Evolutionary conservation across 306 rosid species (phyloP).

Genomic region (Luffa aegyptiaca): DNA sequence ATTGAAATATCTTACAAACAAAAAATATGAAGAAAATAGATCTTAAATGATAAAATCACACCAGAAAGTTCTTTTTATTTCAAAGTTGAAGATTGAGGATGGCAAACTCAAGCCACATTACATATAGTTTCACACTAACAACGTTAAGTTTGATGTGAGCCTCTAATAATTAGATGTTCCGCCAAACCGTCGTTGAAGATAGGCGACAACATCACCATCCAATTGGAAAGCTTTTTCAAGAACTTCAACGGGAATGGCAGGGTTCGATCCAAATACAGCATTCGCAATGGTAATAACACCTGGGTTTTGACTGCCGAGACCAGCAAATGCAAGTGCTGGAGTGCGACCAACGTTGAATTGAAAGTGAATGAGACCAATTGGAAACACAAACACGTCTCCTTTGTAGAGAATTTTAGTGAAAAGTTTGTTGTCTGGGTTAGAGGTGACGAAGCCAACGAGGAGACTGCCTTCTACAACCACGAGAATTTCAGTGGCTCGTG

Average conservation of each 20-base stretch:
- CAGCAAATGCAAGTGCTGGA: conserved; percentile 9
- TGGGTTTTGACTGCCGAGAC: conserved; percentile 11
- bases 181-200: conserved; percentile 3
- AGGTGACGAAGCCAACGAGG: conserved; percentile 3
- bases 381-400: conserved; percentile 15
- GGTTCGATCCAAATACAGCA: conserved; percentile 4
- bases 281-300: conserved; percentile 1
- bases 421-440: conserved; percentile 2
- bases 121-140: too few relatives aligned
- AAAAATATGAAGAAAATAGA: too few relatives aligned
- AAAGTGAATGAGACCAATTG: conserved; percentile 14
- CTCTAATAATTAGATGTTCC: too few relatives aligned
- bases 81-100: too few relatives aligned
- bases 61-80: too few relatives aligned
- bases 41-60: too few relatives aligned
- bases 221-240: conserved; percentile 11
- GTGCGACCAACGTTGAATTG: not conserved
- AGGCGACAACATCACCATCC: not conserved
- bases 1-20: too few relatives aligned
- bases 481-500: conserved; percentile 7
- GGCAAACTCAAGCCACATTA: too few relatives aligned
- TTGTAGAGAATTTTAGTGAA: not conserved
- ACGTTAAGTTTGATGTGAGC: too few relatives aligned
- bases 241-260: not conserved
- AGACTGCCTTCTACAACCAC: conserved; percentile 9